Conservation (phyloP, 345 rosid species). For the Syzygium aqueum region DNA sequence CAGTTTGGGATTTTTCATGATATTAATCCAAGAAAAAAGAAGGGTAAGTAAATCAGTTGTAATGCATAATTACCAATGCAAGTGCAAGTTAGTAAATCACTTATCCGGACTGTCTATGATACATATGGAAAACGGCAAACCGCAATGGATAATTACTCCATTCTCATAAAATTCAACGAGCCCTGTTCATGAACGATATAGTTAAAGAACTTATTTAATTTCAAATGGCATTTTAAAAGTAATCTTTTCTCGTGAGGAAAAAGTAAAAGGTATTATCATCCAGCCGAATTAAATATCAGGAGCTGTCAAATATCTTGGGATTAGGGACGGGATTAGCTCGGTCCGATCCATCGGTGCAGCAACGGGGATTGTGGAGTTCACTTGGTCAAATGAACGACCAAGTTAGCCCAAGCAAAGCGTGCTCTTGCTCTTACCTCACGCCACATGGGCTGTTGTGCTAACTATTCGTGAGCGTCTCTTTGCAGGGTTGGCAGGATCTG, state of each 20-base stretch:
- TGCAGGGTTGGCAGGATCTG: background rate
- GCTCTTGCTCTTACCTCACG: background rate
- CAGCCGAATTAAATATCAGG: background rate
- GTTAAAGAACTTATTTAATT: background rate
- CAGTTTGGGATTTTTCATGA: no score
- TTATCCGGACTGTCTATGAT: background rate
- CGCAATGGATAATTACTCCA: background rate
- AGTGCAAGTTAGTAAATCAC: no score
- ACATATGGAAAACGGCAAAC: background rate
- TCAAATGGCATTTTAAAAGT: background rate
- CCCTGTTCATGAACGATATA: background rate
- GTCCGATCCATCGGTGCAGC: background rate
- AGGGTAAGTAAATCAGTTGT: no score
- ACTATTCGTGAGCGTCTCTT: background rate
- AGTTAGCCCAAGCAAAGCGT: background rate
- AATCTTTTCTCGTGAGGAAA: background rate
- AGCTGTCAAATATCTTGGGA: background rate
- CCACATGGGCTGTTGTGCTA: background rate
- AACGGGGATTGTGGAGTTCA: background rate
- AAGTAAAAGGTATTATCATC: background rate
- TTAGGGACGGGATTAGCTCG: background rate
- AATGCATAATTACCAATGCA: background rate
- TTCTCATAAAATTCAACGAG: background rate
- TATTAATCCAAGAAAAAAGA: no score
- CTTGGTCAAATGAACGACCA: background rate